Percentiles rank a stretch among this genome's conserved stretches.
Conservation (phyloP, 768 basidiomycete genomes). For the Suillus bovinus region DNA sequence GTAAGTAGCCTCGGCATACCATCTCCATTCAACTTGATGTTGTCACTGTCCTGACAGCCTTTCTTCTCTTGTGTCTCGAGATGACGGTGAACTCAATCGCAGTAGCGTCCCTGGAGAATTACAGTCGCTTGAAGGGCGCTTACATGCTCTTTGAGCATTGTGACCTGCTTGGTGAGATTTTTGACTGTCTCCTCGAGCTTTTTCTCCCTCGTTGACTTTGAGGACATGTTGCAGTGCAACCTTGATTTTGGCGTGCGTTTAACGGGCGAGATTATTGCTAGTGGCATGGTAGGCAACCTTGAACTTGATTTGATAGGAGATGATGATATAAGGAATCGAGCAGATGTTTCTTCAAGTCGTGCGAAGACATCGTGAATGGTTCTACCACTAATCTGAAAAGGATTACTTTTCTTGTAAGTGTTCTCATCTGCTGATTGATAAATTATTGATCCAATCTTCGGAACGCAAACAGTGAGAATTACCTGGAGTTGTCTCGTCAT, state of each 20-base stretch:
- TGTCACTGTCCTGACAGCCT: neutral
- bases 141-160: too few relatives aligned
- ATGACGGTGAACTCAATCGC: too few relatives aligned
- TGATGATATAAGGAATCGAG: conserved; percentile 11
- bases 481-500: neutral
- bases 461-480: neutral
- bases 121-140: too few relatives aligned
- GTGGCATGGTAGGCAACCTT: neutral
- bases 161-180: too few relatives aligned
- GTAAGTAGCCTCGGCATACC: neutral
- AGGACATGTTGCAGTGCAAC: too few relatives aligned
- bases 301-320: conserved; percentile 2
- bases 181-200: too few relatives aligned
- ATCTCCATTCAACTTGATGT: neutral
- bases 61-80: too few relatives aligned
- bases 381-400: neutral
- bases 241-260: neutral
- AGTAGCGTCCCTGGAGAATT: too few relatives aligned
- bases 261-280: neutral
- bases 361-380: neutral
- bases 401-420: neutral
- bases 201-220: too few relatives aligned
- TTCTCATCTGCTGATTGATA: neutral
- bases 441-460: neutral
- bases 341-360: conserved; percentile 13